A percentile compares a stretch with the other conserved stretches of the same genome.
Conservation (phyloP, 2,329 filamentous ascomycete genomes). For the Neonectria magnoliae region DNA sequence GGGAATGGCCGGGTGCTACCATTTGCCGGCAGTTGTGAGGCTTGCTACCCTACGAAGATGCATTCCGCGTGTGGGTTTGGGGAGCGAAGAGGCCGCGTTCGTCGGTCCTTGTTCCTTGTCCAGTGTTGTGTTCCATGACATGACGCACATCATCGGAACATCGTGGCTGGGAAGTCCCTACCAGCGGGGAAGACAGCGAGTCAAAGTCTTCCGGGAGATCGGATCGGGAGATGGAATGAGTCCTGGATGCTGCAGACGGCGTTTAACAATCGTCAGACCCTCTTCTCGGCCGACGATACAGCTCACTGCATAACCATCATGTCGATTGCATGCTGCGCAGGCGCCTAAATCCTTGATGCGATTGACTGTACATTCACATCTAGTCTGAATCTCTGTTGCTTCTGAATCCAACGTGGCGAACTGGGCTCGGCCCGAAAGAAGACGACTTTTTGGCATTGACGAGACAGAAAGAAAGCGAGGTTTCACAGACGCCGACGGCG, state of each 20-base stretch:
- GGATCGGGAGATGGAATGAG: conserved; percentile 8
- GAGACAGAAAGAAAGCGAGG: neutral
- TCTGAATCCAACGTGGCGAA: neutral
- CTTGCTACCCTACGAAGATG: conserved; percentile 9
- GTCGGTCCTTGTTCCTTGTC: neutral
- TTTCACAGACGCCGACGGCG: neutral
- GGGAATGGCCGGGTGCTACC: conserved; percentile 19
- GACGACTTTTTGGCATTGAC: conserved; percentile 9
- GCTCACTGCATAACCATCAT: neutral
- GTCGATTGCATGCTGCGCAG: conserved; percentile 6
- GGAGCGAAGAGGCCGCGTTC: conserved; percentile 7
- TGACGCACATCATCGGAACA: conserved; percentile 17
- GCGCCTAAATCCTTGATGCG: neutral
- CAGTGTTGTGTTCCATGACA: neutral
- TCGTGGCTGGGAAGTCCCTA: conserved; percentile 18
- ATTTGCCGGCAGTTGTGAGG: conserved; percentile 7
- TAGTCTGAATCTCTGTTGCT: neutral
- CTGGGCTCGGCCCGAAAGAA: neutral
- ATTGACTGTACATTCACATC: neutral
- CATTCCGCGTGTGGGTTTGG: neutral
- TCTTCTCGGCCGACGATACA: neutral
- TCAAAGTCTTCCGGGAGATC: conserved; percentile 8
- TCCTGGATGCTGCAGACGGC: neutral
- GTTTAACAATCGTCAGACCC: neutral
- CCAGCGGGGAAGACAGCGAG: conserved; percentile 1